Evolutionary conservation across 371 early-diverging fungal species (phyloP).

Genomic region (Rhizopus arrhizus): DNA sequence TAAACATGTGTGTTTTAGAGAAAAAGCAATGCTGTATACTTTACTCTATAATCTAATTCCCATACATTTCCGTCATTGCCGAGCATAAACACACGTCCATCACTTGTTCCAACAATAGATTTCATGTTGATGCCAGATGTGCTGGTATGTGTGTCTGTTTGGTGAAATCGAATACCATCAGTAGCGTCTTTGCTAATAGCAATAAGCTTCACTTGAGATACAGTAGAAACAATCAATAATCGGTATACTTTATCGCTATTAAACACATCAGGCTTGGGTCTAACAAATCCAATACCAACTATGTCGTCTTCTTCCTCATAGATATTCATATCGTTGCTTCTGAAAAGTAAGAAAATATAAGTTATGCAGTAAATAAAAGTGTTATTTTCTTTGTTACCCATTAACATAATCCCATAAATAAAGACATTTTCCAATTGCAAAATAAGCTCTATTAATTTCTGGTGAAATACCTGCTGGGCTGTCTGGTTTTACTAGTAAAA

Average conservation of each 20-base stretch:
- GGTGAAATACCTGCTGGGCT: conserved; percentile 52
- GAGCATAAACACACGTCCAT: conserved; percentile 87
- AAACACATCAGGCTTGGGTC: conserved; percentile 77
- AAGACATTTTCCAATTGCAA: conserved; percentile 82
- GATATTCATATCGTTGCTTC: conserved; percentile 62
- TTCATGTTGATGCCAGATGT: conserved; percentile 79
- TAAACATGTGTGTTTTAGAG: conserved; percentile 1
- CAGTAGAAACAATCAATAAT: conserved; percentile 84
- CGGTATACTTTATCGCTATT: conserved; percentile 72
- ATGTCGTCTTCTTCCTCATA: conserved; percentile 88
- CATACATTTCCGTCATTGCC: conserved; percentile 86
- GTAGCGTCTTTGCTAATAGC: conserved; percentile 58
- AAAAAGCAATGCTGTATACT: neutral
- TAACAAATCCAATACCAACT: conserved; percentile 77
- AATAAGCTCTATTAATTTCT: conserved; percentile 88
- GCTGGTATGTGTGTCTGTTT: conserved; percentile 75
- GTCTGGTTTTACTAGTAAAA: conserved; percentile 27
- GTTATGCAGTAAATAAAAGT: neutral
- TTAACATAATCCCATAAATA: conserved; percentile 86
- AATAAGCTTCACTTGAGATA: conserved; percentile 77
- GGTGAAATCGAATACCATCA: conserved; percentile 54
- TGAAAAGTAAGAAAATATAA: neutral
- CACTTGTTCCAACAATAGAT: conserved; percentile 71
- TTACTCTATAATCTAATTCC: conserved; percentile 85
- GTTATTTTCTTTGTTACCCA: conserved; percentile 36